These are phyloP conservation scores for Aspergillus mulundensis DNA, from an alignment of 495 filamentous ascomycete genomes.

Conservation along the genomic window DNA sequence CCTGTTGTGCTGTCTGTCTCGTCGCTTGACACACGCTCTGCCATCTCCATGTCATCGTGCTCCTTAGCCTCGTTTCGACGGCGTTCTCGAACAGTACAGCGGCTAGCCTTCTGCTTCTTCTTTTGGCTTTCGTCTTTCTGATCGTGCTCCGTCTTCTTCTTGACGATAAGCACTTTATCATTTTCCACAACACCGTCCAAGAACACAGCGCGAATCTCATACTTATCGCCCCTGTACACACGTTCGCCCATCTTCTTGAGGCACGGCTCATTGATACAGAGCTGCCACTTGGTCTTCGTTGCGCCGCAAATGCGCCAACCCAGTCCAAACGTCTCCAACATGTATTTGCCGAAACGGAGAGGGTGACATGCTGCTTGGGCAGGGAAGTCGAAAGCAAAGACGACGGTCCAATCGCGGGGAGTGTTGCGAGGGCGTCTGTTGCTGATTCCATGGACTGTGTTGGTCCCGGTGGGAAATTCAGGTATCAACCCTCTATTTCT, in stretches of 20 bases:
- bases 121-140: too few relatives aligned
- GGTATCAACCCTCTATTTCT: background rate
- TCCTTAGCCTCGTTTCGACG: too few relatives aligned
- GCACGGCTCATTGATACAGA: background rate
- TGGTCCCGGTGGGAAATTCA: background rate
- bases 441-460: too few relatives aligned
- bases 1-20: background rate
- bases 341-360: slow-evolving; percentile 8
- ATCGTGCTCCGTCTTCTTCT: background rate
- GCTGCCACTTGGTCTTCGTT: background rate
- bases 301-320: slow-evolving; percentile 9
- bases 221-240: slow-evolving; percentile 5
- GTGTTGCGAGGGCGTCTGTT: background rate
- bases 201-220: slow-evolving; percentile 9
- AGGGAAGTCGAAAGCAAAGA: slow-evolving; percentile 17
- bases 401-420: slow-evolving; percentile 3
- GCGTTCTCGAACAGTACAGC: too few relatives aligned
- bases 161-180: slow-evolving; percentile 16
- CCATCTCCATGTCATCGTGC: background rate
- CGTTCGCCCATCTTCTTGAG: slow-evolving; percentile 6
- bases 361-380: slow-evolving; percentile 4
- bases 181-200: slow-evolving; percentile 6
- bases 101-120: too few relatives aligned
- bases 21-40: background rate
- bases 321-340: slow-evolving; percentile 5